A percentile compares a stretch with the other conserved stretches of the same genome.
phyloP scores from a whole-genome alignment of 805 yeast species.

The Lipomyces yamadae region DNA sequence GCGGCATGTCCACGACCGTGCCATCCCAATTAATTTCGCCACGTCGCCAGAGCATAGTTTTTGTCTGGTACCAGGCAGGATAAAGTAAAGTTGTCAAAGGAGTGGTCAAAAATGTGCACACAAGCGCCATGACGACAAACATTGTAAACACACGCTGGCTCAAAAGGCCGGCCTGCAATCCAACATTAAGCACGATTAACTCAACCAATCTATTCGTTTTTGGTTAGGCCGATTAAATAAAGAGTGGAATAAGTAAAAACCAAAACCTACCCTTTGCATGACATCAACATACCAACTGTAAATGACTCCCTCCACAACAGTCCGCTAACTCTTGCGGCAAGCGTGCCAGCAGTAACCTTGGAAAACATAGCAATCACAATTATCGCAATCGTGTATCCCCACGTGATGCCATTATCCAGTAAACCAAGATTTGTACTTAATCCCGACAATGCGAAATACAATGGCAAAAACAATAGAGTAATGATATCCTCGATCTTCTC shows the following conservation, averaged over 20 bases:
- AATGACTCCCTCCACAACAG: slow-evolving; percentile 73
- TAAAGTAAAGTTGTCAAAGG: slow-evolving; percentile 68
- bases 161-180: slow-evolving; percentile 72
- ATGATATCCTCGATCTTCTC: slow-evolving; percentile 80
- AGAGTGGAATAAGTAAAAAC: background rate
- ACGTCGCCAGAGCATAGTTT: slow-evolving; percentile 6
- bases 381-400: slow-evolving; percentile 77
- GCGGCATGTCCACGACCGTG: background rate
- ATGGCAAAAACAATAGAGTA: slow-evolving; percentile 70
- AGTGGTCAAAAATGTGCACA: slow-evolving; percentile 78
- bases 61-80: slow-evolving; percentile 48
- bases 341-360: slow-evolving; percentile 68
- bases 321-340: slow-evolving; percentile 66
- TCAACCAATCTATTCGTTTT: slow-evolving; percentile 22
- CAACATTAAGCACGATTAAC: slow-evolving; percentile 44
- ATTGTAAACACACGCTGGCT: slow-evolving; percentile 69
- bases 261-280: slow-evolving; percentile 68
- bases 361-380: slow-evolving; percentile 70
- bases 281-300: slow-evolving; percentile 80
- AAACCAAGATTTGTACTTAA: slow-evolving; percentile 69
- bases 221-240: background rate
- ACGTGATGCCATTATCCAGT: slow-evolving; percentile 66
- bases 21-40: slow-evolving; percentile 1
- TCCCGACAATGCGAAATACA: slow-evolving; percentile 82
- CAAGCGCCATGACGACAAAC: slow-evolving; percentile 82